Conservation (phyloP, 768 basidiomycete genomes). For the Tulasnella sp. region DNA sequence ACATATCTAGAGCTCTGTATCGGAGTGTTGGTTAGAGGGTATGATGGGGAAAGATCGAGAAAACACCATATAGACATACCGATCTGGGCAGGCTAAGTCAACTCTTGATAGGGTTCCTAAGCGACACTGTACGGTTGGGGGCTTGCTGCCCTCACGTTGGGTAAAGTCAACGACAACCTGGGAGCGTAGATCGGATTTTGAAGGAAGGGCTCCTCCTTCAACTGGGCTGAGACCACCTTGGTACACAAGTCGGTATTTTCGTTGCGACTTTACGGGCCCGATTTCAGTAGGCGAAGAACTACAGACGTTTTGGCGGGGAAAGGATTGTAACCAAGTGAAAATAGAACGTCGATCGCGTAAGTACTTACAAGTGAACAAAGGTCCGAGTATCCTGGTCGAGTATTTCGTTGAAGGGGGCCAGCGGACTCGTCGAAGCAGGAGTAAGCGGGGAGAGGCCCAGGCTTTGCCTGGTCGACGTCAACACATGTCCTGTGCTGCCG, state of each 20-base stretch:
- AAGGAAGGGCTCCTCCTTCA: background rate
- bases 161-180: background rate
- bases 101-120: background rate
- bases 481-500: background rate
- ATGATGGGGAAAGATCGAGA: background rate
- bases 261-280: background rate
- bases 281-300: background rate
- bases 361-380: background rate
- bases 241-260: background rate
- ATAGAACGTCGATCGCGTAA: background rate
- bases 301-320: background rate
- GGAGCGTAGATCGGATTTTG: background rate
- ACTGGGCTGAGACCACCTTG: background rate
- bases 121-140: background rate
- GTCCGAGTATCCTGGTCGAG: background rate
- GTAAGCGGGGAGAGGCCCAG: background rate
- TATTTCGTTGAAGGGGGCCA: background rate
- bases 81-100: conserved; percentile 4
- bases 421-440: background rate
- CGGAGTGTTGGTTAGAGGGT: background rate
- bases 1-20: conserved; percentile 7
- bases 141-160: background rate
- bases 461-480: background rate
- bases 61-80: background rate
- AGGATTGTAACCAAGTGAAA: background rate